phyloP scores from a whole-genome alignment of 2,329 filamentous ascomycete genomes.

The Colletotrichum zoysiae region DNA sequence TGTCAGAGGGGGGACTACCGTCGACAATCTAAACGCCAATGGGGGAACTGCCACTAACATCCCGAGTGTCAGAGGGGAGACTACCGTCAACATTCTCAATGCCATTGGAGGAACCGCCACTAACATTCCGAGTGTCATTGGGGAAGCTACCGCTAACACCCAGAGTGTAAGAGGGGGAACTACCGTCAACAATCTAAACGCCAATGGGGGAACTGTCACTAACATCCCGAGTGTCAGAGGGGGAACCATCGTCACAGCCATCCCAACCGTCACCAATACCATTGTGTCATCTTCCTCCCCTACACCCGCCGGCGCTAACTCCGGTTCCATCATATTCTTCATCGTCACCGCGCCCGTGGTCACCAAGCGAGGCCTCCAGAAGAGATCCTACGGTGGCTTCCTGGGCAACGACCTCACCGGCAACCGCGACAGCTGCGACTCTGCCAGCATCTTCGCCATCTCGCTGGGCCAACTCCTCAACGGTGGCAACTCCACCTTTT shows the following conservation, averaged over 20 bases:
- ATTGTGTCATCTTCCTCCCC: background rate
- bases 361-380: background rate
- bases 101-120: too few relatives aligned
- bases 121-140: too few relatives aligned
- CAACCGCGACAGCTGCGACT: background rate
- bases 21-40: too few relatives aligned
- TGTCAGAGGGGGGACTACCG: background rate
- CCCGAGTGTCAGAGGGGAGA: too few relatives aligned
- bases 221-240: background rate
- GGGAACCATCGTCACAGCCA: too few relatives aligned
- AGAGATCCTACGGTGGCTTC: conserved; percentile 1
- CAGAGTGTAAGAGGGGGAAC: too few relatives aligned
- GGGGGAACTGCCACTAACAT: too few relatives aligned
- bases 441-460: background rate
- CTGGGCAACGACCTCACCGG: background rate
- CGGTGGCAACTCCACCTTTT: background rate
- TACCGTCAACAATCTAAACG: background rate
- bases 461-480: background rate
- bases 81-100: too few relatives aligned
- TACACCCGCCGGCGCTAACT: too few relatives aligned
- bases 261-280: background rate
- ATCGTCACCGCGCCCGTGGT: background rate
- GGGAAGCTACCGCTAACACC: background rate
- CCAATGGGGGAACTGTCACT: too few relatives aligned
- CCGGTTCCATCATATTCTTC: background rate